Evolutionary conservation across 495 filamentous ascomycete species (phyloP), one percentile per base, ranked within the genome.

Genomic region (Penicillium simplicissimum): DNA sequence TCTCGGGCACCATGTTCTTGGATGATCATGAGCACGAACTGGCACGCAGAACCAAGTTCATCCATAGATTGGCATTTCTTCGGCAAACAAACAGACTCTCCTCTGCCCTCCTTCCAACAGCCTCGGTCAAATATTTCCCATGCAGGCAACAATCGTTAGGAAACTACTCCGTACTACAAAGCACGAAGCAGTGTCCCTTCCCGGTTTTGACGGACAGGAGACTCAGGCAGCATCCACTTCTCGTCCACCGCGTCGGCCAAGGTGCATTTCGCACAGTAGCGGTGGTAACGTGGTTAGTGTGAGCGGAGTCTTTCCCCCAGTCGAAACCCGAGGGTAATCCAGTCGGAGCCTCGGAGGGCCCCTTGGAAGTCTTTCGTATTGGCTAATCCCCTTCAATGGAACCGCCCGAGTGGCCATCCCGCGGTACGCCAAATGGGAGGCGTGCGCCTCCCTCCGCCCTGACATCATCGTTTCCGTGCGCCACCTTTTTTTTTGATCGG

Each of bases 341-440:
- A 31, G 31, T 34, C 8, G 11, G 53, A 25, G n/a, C n/a, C n/a
- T n/a, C n/a, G n/a, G n/a, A n/a, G 4, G 28, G 28, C 28, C 28
- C n/a, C n/a, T n/a, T 31, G 3, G 28, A 25, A 25, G 28, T 31
- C 28, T 31, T 31, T 31, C 3, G 28, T 31, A 31, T 31, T 31
- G 28, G 28, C 28, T 31, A 31, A 31, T 31, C 6, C 28, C 6
- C 6, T 7, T 4, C 3, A 54, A 11, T 36, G 33, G 14, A 37
- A 8, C 15, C 13, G 13, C 6, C 15, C 4, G 8, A 33, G 53
- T 40, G 53, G 37, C 53, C 35, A 42, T 55, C 35, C 36, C 35
- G 37, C 53, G 53, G 53, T 55, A 33, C 53, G 36, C 53, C 36
- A 42, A 55, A 40, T 55, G 53, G 53, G 53, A 38, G 37, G 37